These are phyloP conservation scores for Brettanomyces custersianus DNA, from an alignment of 805 yeast genomes.

Conservation along the genomic window DNA sequence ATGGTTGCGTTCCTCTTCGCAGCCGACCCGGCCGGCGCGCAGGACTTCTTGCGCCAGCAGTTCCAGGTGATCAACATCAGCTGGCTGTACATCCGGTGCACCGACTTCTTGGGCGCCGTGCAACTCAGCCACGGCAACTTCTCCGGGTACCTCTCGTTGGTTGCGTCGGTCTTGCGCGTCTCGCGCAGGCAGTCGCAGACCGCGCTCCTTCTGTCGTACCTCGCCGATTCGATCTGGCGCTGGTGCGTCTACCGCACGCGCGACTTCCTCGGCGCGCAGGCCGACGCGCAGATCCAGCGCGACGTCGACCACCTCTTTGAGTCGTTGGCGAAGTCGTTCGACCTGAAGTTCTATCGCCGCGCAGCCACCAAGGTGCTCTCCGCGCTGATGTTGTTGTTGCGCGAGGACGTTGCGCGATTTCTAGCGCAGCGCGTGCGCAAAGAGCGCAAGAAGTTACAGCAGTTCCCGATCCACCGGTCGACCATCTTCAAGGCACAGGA, in stretches of 20 bases:
- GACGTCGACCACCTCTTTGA: conserved; percentile 31
- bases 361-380: conserved; percentile 26
- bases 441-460: too few relatives aligned
- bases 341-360: conserved; percentile 19
- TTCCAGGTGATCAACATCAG: conserved; percentile 25
- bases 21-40: conserved; percentile 37
- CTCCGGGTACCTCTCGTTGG: conserved; percentile 28
- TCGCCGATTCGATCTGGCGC: conserved; percentile 34
- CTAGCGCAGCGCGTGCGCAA: too few relatives aligned
- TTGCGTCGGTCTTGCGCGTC: conserved; percentile 27
- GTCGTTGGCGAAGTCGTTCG: conserved; percentile 21
- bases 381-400: conserved; percentile 24
- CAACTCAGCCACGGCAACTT: conserved; percentile 32
- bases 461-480: conserved; percentile 14
- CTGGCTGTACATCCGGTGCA: conserved; percentile 29
- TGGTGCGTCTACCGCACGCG: conserved; percentile 45
- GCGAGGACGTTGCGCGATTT: conserved; percentile 22
- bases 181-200: conserved; percentile 38
- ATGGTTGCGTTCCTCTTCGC: conserved; percentile 40
- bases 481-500: conserved; percentile 9
- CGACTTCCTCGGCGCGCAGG: conserved; percentile 29
- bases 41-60: conserved; percentile 24
- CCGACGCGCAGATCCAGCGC: conserved; percentile 8
- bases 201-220: conserved; percentile 34
- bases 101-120: conserved; percentile 37